Evolutionary conservation across 73 alveolate genomes (phyloP).

Genomic region (Paramecium tetraurelia): DNA sequence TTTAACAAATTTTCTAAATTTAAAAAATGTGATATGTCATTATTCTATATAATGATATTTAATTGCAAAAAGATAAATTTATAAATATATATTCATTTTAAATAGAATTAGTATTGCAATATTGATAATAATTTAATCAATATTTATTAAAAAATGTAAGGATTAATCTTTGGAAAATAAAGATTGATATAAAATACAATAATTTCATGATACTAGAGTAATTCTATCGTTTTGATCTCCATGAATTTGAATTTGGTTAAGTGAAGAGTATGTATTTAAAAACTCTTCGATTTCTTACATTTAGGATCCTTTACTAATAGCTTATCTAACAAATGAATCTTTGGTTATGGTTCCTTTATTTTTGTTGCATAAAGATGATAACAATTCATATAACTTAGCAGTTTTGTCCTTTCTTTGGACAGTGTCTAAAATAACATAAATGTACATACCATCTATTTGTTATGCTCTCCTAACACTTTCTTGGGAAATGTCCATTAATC

Average conservation of each 20-base stretch:
- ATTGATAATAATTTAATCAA: too few relatives aligned
- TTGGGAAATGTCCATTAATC: conserved; percentile 78
- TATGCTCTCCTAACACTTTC: conserved; percentile 54
- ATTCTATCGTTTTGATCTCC: conserved; percentile 17
- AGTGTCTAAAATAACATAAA: background rate
- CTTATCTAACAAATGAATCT: conserved; percentile 1
- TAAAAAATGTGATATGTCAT: background rate
- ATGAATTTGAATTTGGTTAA: background rate
- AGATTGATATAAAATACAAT: background rate
- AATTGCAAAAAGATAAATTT: too few relatives aligned
- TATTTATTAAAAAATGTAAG: background rate
- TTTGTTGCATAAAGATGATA: conserved; percentile 41
- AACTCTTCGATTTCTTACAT: conserved; percentile 18
- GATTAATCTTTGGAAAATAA: background rate
- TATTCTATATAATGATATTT: background rate
- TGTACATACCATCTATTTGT: background rate
- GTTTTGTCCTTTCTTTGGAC: conserved; percentile 17
- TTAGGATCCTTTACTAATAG: conserved; percentile 45
- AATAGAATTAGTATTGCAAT: too few relatives aligned
- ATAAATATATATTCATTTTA: too few relatives aligned
- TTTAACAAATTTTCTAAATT: background rate
- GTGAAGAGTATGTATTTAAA: conserved; percentile 35
- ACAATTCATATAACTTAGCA: conserved; percentile 50
- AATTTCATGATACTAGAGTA: conserved; percentile 12
- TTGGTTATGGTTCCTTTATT: background rate